Percentiles rank a stretch among this genome's conserved stretches.
These are phyloP conservation scores for Arctostaphylos glauca DNA, from an alignment of 148 eudicot genomes.

Conservation along the genomic window DNA sequence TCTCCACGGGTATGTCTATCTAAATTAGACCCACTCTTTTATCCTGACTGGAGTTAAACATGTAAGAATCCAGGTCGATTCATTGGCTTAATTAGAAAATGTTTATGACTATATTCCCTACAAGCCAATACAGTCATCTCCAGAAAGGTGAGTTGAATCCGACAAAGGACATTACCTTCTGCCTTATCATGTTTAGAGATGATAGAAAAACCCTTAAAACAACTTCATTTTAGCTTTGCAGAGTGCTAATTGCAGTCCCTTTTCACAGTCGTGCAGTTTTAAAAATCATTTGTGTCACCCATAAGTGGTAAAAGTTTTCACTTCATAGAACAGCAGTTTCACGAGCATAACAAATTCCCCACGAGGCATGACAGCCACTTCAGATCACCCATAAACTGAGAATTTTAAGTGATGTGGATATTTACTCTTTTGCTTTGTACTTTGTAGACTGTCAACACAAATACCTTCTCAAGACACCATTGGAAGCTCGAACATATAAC, in stretches of 20 bases:
- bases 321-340: background rate
- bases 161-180: background rate
- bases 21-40: background rate
- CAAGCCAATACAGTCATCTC: background rate
- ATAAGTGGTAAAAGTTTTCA: background rate
- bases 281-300: background rate
- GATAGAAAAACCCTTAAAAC: background rate
- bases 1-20: background rate
- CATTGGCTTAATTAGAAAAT: background rate
- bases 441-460: background rate
- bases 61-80: background rate
- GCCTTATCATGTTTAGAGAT: background rate
- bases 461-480: background rate
- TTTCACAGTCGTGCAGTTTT: background rate
- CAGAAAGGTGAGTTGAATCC: background rate
- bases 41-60: background rate
- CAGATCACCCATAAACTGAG: background rate
- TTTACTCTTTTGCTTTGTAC: background rate
- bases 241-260: background rate
- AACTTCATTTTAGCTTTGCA: background rate
- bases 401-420: background rate
- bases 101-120: background rate
- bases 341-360: background rate
- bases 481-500: background rate
- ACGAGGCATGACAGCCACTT: background rate